Evolutionary conservation across 495 filamentous ascomycete species (phyloP), one percentile per base, ranked within the genome.

Genomic region (Penicillium atrosanguineum): DNA sequence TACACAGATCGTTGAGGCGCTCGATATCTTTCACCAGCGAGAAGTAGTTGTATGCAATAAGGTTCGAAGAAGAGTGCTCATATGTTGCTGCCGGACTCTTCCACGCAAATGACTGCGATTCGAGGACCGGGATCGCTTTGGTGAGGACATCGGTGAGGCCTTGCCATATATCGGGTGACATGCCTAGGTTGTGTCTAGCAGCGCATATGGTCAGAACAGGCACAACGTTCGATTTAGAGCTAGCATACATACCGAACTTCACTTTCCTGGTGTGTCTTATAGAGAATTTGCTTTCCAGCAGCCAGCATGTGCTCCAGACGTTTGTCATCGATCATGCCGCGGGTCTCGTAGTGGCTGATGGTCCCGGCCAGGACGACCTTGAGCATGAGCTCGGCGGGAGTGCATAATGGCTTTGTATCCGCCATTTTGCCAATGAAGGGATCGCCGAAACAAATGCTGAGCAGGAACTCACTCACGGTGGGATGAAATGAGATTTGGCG

Each of bases 21-120:
- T 91, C 86, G 37, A 97, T 78, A 61, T 95, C 90, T 55, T 89
- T 87, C 60, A 89, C 84, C 44, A 96, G 73, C 7, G 79, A 79
- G 18, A 79, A 77, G 56, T 90, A 87, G 62, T 94, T 89, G 60
- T 83, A 83, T 26, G 87, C 84, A 56, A 96, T 95, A n/a, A 94
- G 70, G 28, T 85, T 80, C 6, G 85, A 79, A 3, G 77, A 80
- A 0, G 79, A 79, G 34, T 77, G 75, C 50, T 78, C 71, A 46
- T 86, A 71, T 69, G 80, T 74, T 74, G 83, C 61, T 68, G 80
- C 49, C 63, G 85, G 67, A 71, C 78, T 69, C 70, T 83, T 79
- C 79, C 72, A 81, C 36, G 72, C 78, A 62, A 74, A 85, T 26
- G 82, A 85, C 43, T 85, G 82, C n/a, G 74, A 75, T 57, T 84